A percentile compares a stretch with the other conserved stretches of the same genome.
These are phyloP conservation scores for Psidium guajava DNA, from an alignment of 345 rosid genomes.

Conservation along the genomic window DNA sequence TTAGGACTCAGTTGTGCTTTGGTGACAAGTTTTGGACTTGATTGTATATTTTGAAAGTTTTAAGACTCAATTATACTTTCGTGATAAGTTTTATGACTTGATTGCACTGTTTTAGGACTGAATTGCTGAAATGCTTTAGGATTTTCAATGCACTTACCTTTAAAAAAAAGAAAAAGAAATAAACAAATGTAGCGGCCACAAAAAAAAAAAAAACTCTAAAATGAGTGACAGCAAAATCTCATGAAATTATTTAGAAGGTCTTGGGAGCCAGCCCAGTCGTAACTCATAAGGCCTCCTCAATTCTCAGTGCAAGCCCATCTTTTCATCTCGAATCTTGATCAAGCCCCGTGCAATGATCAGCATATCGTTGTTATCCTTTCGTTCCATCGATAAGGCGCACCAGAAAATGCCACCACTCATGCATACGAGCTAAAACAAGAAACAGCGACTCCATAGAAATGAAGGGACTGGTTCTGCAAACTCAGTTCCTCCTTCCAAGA, in stretches of 20 bases:
- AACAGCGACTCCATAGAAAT: not conserved
- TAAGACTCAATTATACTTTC: too few relatives aligned
- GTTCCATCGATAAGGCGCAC: not conserved
- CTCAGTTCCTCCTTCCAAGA: slow-evolving; percentile 7
- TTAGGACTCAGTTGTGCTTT: too few relatives aligned
- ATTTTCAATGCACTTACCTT: too few relatives aligned
- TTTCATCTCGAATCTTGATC: not conserved
- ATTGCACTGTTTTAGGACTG: too few relatives aligned
- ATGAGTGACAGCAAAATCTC: not conserved
- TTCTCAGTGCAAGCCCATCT: not conserved
- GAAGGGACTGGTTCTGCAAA: slow-evolving; percentile 12
- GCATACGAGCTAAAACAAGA: not conserved
- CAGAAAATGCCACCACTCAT: not conserved
- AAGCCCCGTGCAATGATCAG: not conserved
- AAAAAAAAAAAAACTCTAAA: not conserved
- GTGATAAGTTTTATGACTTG: too few relatives aligned
- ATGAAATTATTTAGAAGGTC: not conserved
- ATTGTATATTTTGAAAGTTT: too few relatives aligned
- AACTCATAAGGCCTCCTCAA: not conserved
- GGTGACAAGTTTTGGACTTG: too few relatives aligned
- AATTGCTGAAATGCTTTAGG: too few relatives aligned
- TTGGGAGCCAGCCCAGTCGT: too few relatives aligned
- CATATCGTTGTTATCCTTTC: too few relatives aligned
- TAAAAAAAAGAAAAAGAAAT: not conserved
- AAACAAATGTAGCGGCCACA: not conserved